These are phyloP conservation scores for Pyrenula aspistea DNA, from an alignment of 495 filamentous ascomycete genomes.

Conservation along the genomic window DNA sequence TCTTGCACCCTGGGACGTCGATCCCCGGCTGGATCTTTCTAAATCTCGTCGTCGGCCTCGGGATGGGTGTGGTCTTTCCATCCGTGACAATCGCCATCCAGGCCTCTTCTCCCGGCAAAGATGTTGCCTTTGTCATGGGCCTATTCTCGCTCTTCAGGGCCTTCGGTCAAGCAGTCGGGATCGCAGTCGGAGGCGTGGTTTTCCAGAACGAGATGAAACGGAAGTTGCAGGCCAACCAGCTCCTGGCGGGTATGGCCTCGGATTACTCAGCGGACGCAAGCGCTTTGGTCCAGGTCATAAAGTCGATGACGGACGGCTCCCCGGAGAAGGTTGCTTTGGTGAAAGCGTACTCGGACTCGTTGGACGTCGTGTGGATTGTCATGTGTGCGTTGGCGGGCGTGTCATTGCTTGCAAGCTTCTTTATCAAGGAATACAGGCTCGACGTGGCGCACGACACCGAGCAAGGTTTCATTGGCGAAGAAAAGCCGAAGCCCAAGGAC, in stretches of 20 bases:
- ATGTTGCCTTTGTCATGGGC: constrained; percentile 41
- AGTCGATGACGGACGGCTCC: constrained; percentile 31
- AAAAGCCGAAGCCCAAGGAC: neutral
- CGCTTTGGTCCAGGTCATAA: constrained; percentile 45
- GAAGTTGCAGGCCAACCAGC: constrained; percentile 29
- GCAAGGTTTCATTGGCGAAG: constrained; percentile 27
- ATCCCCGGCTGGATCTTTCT: constrained; percentile 36
- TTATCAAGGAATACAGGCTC: constrained; percentile 40
- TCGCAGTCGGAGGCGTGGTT: constrained; percentile 39
- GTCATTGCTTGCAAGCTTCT: constrained; percentile 34
- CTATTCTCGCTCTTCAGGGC: constrained; percentile 49
- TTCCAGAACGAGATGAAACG: constrained; percentile 48
- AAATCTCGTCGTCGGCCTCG: constrained; percentile 39
- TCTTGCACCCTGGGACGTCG: constrained; percentile 32
- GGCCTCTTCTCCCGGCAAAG: constrained; percentile 30
- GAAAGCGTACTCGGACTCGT: constrained; percentile 39
- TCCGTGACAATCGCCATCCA: constrained; percentile 37
- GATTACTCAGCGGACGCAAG: constrained; percentile 45
- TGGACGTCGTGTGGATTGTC: constrained; percentile 45
- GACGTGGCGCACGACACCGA: constrained; percentile 36
- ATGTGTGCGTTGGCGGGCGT: constrained; percentile 40
- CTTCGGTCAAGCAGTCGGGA: constrained; percentile 45
- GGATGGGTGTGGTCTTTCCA: constrained; percentile 39
- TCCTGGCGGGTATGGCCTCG: constrained; percentile 28
- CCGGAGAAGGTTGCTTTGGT: constrained; percentile 31